Conservation (phyloP, 139 green algal genomes). For the Astrephomene gubernaculifera region DNA sequence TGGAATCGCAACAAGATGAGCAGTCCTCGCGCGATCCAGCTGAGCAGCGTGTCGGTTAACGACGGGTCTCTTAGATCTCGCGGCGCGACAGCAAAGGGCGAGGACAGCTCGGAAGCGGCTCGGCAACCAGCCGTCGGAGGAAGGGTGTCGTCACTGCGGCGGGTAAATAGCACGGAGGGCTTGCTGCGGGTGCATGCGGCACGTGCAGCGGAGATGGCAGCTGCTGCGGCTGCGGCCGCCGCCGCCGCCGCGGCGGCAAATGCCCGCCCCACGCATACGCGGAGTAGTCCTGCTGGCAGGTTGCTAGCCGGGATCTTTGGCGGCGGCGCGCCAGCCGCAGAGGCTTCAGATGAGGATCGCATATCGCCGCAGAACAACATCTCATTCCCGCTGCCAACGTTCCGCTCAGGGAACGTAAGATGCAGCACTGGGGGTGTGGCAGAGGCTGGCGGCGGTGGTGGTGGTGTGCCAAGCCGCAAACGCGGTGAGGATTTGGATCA, state of each 20-base stretch:
- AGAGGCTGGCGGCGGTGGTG: not conserved
- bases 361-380: too few relatives aligned
- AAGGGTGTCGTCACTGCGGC: too few relatives aligned
- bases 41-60: conserved; percentile 24
- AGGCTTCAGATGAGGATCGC: conserved; percentile 8
- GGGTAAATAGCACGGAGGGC: conserved; percentile 13
- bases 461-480: not conserved
- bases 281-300: not conserved
- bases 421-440: too few relatives aligned
- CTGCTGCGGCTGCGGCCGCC: not conserved
- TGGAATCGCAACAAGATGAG: conserved; percentile 11
- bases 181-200: not conserved
- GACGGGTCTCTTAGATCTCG: too few relatives aligned
- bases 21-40: conserved; percentile 24
- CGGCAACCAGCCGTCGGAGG: too few relatives aligned
- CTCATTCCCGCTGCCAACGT: too few relatives aligned
- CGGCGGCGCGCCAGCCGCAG: not conserved
- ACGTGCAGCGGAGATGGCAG: not conserved
- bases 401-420: too few relatives aligned
- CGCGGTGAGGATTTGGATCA: not conserved
- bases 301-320: too few relatives aligned
- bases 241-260: not conserved
- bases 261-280: too few relatives aligned
- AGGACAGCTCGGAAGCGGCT: too few relatives aligned
- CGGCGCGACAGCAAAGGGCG: too few relatives aligned